Evolutionary conservation across 2,329 filamentous ascomycete genomes (phyloP).

Genomic region (Verticillium longisporum): DNA sequence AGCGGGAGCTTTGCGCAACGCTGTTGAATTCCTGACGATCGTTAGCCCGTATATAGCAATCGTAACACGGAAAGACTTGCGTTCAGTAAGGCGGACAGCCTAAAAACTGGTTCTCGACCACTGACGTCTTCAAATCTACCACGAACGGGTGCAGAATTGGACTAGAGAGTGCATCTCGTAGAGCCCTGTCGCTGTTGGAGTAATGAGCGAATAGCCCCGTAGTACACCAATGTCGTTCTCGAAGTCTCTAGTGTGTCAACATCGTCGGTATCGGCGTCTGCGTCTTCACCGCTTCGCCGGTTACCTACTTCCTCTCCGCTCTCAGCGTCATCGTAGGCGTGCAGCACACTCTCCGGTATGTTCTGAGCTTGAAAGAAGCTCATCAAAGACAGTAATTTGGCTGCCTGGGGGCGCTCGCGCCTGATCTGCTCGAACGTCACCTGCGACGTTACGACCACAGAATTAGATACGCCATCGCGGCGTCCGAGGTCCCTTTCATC

Average conservation of each 20-base stretch:
- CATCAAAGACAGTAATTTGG: constrained; percentile 2
- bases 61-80: too few species aligned
- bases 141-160: constrained; percentile 10
- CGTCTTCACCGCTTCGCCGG: not conserved
- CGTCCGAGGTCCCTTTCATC: constrained; percentile 7
- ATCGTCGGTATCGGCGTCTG: not conserved
- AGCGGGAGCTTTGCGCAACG: too few species aligned
- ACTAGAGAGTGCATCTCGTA: constrained; percentile 24
- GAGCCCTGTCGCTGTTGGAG: constrained; percentile 8
- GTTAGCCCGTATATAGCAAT: too few species aligned
- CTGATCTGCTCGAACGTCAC: constrained; percentile 25
- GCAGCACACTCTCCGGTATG: constrained; percentile 19
- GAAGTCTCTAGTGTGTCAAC: not conserved
- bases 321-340: not conserved
- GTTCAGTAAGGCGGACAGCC: too few species aligned
- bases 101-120: too few species aligned
- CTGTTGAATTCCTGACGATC: too few species aligned
- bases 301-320: too few species aligned
- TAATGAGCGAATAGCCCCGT: constrained; percentile 27
- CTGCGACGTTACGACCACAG: constrained; percentile 19
- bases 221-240: constrained; percentile 23
- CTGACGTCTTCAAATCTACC: too few species aligned
- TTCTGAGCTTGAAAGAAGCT: constrained; percentile 17
- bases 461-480: not conserved
- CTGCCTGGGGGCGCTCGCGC: constrained; percentile 21